These are phyloP conservation scores for Parascedosporium putredinis DNA, from an alignment of 2,329 filamentous ascomycete species.

Conservation along the genomic window DNA sequence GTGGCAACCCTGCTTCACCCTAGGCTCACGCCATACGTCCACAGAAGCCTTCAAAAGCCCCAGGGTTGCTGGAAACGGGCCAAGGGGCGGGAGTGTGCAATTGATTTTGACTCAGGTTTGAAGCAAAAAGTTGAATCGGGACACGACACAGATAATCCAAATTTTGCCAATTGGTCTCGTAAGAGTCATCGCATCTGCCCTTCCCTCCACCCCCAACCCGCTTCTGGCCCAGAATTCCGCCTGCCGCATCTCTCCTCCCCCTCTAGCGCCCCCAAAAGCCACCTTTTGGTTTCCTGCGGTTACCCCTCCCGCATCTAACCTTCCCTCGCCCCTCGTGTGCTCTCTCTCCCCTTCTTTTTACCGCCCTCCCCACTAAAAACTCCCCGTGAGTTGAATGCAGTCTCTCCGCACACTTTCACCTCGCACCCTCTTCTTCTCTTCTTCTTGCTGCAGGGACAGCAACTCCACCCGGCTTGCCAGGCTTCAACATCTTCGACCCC, in stretches of 20 bases:
- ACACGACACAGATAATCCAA: slow-evolving; percentile 3
- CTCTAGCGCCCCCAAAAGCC: background rate
- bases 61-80: too few relatives aligned
- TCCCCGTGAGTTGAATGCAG: slow-evolving; percentile 8
- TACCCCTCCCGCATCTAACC: background rate
- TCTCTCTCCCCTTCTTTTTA: background rate
- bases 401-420: slow-evolving; percentile 1
- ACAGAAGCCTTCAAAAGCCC: background rate
- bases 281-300: background rate
- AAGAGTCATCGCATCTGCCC: slow-evolving; percentile 1
- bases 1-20: slow-evolving; percentile 6
- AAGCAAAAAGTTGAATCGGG: background rate
- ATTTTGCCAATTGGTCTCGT: slow-evolving; percentile 1
- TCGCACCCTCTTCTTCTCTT: slow-evolving; percentile 7
- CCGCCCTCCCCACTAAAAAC: background rate
- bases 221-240: too few relatives aligned
- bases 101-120: too few relatives aligned
- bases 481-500: slow-evolving; percentile 5
- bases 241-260: background rate
- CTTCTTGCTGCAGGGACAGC: slow-evolving; percentile 7
- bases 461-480: slow-evolving; percentile 1
- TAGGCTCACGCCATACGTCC: slow-evolving; percentile 5
- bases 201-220: background rate
- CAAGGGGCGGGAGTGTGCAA: too few relatives aligned
- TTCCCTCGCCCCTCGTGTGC: background rate